phyloP scores from a whole-genome alignment of 176 grass and related monocot genomes.

The Triticum monococcum region DNA sequence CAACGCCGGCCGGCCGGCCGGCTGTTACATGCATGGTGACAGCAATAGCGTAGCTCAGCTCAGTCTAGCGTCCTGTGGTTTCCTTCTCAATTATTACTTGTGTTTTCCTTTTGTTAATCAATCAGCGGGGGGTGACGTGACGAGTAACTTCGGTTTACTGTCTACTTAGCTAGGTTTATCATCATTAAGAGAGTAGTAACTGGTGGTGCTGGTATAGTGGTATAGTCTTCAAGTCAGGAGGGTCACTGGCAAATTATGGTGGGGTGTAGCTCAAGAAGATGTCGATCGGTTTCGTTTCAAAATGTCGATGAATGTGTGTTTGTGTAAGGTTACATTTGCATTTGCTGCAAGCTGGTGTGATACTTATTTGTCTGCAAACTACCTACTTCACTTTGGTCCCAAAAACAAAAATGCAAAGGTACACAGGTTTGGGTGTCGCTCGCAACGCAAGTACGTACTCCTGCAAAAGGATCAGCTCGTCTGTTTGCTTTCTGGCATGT shows the following conservation, averaged over 20 bases:
- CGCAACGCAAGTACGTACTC: not conserved
- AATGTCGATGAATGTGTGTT: not conserved
- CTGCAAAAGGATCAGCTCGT: not conserved
- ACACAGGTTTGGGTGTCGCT: not conserved
- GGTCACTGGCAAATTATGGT: slow-evolving; percentile 6
- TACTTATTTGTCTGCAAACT: slow-evolving; percentile 7
- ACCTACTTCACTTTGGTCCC: not conserved
- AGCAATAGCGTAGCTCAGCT: slow-evolving; percentile 30
- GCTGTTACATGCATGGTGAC: slow-evolving; percentile 27
- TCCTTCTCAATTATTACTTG: not conserved
- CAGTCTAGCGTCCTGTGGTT: slow-evolving; percentile 23
- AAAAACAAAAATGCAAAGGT: slow-evolving; percentile 15
- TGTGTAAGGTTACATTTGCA: slow-evolving; percentile 27
- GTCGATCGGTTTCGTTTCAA: not conserved
- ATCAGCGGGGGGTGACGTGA: not conserved
- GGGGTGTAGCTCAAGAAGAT: not conserved
- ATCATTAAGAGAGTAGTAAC: not conserved
- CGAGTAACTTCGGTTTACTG: slow-evolving; percentile 1
- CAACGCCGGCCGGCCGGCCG: not conserved
- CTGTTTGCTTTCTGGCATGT: not conserved
- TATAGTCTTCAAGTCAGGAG: not conserved
- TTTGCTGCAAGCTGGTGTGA: slow-evolving; percentile 9
- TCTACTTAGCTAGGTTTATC: not conserved
- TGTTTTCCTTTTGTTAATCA: slow-evolving; percentile 22
- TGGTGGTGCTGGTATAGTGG: slow-evolving; percentile 10